These are phyloP conservation scores for Medicago truncatula DNA, from an alignment of 306 rosid genomes.

Conservation along the genomic window DNA sequence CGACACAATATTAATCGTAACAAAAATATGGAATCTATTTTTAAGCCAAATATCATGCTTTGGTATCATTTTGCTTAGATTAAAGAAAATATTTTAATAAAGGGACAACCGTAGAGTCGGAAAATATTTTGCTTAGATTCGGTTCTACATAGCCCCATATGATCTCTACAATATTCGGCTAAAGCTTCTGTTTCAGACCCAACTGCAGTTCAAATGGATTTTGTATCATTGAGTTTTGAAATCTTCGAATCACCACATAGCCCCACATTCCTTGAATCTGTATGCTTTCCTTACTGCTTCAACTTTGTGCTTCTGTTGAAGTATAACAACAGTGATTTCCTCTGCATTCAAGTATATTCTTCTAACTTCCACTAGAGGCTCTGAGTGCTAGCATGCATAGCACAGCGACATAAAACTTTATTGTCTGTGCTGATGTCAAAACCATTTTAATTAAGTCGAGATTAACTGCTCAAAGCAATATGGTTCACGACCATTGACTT, in stretches of 20 bases:
- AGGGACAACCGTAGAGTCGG: too few species aligned
- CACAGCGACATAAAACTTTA: neutral
- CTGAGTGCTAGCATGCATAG: neutral
- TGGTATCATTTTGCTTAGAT: neutral
- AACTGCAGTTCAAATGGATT: too few species aligned
- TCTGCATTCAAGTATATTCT: neutral
- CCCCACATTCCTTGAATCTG: too few species aligned
- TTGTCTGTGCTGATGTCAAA: neutral
- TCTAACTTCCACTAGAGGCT: neutral
- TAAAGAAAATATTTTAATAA: neutral
- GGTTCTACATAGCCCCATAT: too few species aligned
- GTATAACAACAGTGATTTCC: neutral
- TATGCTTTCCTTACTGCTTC: too few species aligned
- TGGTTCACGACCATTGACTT: conserved; percentile 17
- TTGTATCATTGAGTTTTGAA: too few species aligned
- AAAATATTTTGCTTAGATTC: too few species aligned
- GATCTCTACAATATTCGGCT: too few species aligned
- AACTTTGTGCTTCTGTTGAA: neutral
- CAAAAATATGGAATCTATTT: neutral
- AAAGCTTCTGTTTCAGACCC: too few species aligned
- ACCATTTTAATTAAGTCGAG: neutral
- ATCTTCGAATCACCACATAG: too few species aligned
- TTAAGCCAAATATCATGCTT: too few species aligned
- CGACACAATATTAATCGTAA: neutral
- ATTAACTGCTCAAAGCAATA: conserved; percentile 20